Evolutionary conservation across 768 basidiomycete genomes (phyloP).

Genomic region (Trametes maxima): DNA sequence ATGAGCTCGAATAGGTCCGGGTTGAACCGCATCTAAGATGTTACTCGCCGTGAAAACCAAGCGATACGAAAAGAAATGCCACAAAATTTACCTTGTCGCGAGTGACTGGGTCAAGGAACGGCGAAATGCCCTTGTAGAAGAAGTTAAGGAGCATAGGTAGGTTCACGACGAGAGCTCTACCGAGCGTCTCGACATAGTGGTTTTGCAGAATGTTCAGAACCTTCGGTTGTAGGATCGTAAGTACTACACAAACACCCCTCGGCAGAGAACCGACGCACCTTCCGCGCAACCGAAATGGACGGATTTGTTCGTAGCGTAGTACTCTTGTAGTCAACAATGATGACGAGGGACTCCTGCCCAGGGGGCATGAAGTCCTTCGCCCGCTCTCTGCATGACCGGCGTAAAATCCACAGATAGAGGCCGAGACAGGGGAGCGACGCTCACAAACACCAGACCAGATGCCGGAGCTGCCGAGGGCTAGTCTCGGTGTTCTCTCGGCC

Average conservation of each 20-base stretch:
- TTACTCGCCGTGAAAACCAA: not conserved
- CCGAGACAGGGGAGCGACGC: conserved; percentile 34
- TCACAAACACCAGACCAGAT: conserved; percentile 86
- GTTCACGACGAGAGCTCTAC: conserved; percentile 81
- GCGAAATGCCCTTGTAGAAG: conserved; percentile 83
- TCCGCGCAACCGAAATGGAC: conserved; percentile 76
- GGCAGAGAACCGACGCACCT: conserved; percentile 42
- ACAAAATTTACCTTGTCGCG: conserved; percentile 71
- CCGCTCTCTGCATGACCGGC: conserved; percentile 59
- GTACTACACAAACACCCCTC: not conserved
- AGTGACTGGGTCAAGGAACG: conserved; percentile 87
- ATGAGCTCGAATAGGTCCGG: conserved; percentile 78
- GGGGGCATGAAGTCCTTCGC: conserved; percentile 89
- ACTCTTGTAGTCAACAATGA: conserved; percentile 84
- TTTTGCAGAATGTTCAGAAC: conserved; percentile 81
- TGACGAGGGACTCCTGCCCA: conserved; percentile 80
- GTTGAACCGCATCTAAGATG: conserved; percentile 82
- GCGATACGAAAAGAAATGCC: not conserved
- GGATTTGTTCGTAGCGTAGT: conserved; percentile 84
- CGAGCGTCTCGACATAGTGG: conserved; percentile 88
- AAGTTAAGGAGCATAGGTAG: conserved; percentile 73
- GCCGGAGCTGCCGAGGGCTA: conserved; percentile 75
- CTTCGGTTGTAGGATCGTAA: conserved; percentile 29
- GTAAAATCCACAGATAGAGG: not conserved
- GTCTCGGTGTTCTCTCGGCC: conserved; percentile 84